Base-by-base conservation (phyloP, 1,284 basidiomycete species). In the Boletus holoroseus region DNA sequence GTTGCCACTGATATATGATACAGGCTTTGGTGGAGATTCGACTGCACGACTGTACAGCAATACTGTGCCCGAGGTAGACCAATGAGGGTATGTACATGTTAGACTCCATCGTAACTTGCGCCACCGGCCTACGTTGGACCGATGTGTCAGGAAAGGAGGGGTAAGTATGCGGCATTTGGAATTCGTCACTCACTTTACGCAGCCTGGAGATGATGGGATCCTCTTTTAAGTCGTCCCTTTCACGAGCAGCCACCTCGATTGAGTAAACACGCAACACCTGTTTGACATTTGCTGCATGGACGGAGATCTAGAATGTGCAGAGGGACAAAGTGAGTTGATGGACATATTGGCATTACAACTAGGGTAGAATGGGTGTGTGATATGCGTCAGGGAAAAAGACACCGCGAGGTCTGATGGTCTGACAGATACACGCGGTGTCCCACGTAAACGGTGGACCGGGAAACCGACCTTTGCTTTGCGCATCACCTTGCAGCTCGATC, bases 231-330 rank as follows among this genome's bases (percentile, higher is more conserved):
- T 94, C 91, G 49, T 85, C 83, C 66, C 78, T 79, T 66, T 88
- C 86, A 47, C 81, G 77, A 30, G 91, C 91, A 13, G 88, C 77
- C 52, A 94, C 85, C 64, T 94, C 91, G 59, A 94, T 84, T 49
- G 90, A 91, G 73, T 80, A 93, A 49, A 82, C 80, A 50, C 81
- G 79, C 61, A 95, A 71, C 50, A 87, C 82, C 50, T 73, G 68
- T 74, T 94, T 94, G 67, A 94, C 90, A 70, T 91, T 85, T 56
- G 87, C 88, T 36, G 83, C 66, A 65, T 94, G 91, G 5, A 94
- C 91, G 50, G 91, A 94, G 61, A 94, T 85, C 90, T 94, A 59
- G 27, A 53, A 34, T 46, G 49, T 50, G 53, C 44, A 39, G 15
- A 44, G 30, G 41, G 44, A 54, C 39, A 54, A 47, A 47, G 58